These are phyloP conservation scores for Lasiosphaeris hirsuta DNA, from an alignment of 495 filamentous ascomycete species.

Conservation along the genomic window DNA sequence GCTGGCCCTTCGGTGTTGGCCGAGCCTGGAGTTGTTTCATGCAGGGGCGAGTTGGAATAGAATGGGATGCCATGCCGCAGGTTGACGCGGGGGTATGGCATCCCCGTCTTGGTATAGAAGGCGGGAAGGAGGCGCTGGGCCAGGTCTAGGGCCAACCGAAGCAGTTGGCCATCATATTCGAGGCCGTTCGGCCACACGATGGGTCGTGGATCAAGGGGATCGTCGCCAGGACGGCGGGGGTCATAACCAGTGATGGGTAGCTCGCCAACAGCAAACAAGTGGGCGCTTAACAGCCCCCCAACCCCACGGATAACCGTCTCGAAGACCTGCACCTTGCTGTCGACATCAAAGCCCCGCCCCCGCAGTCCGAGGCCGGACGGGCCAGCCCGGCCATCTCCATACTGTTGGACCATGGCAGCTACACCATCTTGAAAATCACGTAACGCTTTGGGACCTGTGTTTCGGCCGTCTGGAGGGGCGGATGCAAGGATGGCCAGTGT, in stretches of 20 bases:
- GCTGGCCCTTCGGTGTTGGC: conserved; percentile 38
- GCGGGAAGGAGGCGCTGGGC: conserved; percentile 81
- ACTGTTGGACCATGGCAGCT: conserved; percentile 72
- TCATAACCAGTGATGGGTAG: conserved; percentile 77
- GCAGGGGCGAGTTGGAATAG: conserved; percentile 75
- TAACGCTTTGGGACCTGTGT: conserved; percentile 58
- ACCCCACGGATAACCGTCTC: conserved; percentile 94
- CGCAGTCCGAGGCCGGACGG: conserved; percentile 67
- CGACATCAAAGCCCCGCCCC: conserved; percentile 85
- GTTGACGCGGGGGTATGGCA: conserved; percentile 94
- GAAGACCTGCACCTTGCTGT: conserved; percentile 97
- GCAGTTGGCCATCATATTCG: conserved; percentile 84
- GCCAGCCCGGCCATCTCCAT: conserved; percentile 76
- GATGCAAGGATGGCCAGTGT: conserved; percentile 90
- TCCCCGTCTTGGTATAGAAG: conserved; percentile 81
- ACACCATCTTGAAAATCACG: conserved; percentile 79
- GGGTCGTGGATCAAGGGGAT: conserved; percentile 41
- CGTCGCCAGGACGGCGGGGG: conserved; percentile 38
- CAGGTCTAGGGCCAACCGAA: conserved; percentile 81
- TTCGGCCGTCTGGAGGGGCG: conserved; percentile 45
- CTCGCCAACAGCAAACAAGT: conserved; percentile 87
- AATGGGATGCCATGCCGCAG: conserved; percentile 88
- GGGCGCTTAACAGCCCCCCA: conserved; percentile 86
- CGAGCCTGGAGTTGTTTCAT: conserved; percentile 36
- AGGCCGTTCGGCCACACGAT: conserved; percentile 74